Evolutionary conservation across 108 stramenopile species (phyloP), one percentile per base, ranked within the genome.

Genomic region (Epipyxis sp.): DNA sequence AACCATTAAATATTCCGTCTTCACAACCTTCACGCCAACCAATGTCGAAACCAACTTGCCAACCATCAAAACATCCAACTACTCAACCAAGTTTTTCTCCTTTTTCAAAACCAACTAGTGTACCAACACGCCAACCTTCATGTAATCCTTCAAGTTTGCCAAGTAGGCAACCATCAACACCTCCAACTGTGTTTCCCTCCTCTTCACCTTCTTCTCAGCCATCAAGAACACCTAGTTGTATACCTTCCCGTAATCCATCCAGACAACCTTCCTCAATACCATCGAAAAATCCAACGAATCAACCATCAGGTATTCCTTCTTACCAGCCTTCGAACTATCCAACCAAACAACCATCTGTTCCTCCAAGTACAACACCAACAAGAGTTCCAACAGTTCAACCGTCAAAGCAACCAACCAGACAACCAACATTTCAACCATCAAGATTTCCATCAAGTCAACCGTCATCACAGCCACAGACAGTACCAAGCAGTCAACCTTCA

Each of bases 401-500:
- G 20, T 65, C 61, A 3, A 25, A 10, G 10, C 61, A 65, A 25
- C 71, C 71, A 30, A 43, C 71, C 43, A 6, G 32, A 27, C 32
- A 27, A 42, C 71, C 71, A 54, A 34, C 10, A 43, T 37, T 37
- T 35, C 71, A 74, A 39, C 71, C 71, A 32, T 13, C 71, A 32
- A 10, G 13, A 43, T 42, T 6, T 10, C 71, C 71, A 16, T 42
- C 71, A 16, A 42, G 13, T 32, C 71, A 74, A 37, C 71, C 71
- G 10, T 54, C 71, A 10, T 30, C 46, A 43, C 46, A 54, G 34
- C 71, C 71, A 32, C 40, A 13, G 3, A 13, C 41, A 13, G 16
- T 29, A 35, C 71, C 71, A 29, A 54, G 41, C 43, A 42, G 71
- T 13, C 71, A 74, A 32, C 71, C 71, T 32, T 43, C 71, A 13